Base-by-base conservation (phyloP, 441 rosid genomes). In the Brassica hybrid region DNA sequence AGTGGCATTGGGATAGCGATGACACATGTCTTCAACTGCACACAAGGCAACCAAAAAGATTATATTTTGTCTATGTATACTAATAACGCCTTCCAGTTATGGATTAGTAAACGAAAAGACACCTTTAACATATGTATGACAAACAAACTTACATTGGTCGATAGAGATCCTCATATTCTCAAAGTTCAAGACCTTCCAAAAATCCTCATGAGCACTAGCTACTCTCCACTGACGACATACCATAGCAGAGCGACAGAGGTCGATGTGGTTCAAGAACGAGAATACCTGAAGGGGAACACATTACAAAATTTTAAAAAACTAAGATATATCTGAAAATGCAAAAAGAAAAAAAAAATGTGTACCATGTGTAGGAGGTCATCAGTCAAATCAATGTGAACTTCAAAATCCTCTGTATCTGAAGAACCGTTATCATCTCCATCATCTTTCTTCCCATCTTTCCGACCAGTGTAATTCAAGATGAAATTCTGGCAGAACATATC, bases 341-440 rank as follows among this genome's bases (percentile, higher is more conserved):
- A 21, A 21, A 21, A 21, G 7, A 57, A 57, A 67, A 36, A 36
- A 63, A 36, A 34, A 30, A 30, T 30, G 11, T 36, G 69, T 87
- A 93, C 98, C 99, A 91, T 92, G 80, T 96, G 99, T 83, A 96
- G 80, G 27, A 96, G 81, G 79, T 96, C 99, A 80, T 96, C 97
- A 0, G 97, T 92, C 76, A 96, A 93, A 89, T 96, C 99, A 91
- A 96, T 96, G 64, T 89, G 88, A 72, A 92, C 85, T 85, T 88
- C 93, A 5, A 76, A 79, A 74, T 89, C 92, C 73, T 90, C 97
- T 0, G 78, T 13, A 56, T 85, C 86, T 59, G 88, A 78, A 76
- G 83, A 81, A 38, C 79, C 86, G 67, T 69, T 81, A 67, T 82
- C 91, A 71, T 88, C 88, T 60, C 81, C 87, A 17, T 82, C 87